Evolutionary conservation across 345 rosid genomes (phyloP).

Genomic region (Ricinus communis): DNA sequence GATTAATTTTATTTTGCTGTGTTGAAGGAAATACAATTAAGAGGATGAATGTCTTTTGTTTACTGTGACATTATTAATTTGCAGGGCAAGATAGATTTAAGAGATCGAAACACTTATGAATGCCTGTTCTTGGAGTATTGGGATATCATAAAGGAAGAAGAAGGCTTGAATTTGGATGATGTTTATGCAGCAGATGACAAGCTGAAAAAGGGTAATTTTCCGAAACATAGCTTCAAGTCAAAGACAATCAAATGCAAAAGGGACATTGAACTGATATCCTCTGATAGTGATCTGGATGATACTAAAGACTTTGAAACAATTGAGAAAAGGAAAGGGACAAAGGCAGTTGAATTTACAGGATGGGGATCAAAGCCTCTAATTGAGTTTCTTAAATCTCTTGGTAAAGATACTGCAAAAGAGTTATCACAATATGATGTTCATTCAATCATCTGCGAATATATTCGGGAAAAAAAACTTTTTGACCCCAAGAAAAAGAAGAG

Average conservation of each 20-base stretch:
- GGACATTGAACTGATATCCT: neutral
- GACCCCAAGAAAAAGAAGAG: conserved; percentile 31
- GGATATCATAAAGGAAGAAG: conserved; percentile 40
- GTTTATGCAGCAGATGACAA: conserved; percentile 25
- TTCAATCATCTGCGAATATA: conserved; percentile 35
- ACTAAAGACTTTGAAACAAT: conserved; percentile 7
- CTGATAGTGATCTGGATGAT: conserved; percentile 26
- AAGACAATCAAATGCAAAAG: conserved; percentile 1
- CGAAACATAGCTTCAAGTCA: conserved; percentile 4
- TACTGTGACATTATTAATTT: conserved; percentile 4
- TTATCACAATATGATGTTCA: conserved; percentile 36
- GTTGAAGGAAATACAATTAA: neutral
- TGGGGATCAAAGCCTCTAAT: conserved; percentile 58
- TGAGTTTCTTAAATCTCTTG: conserved; percentile 46
- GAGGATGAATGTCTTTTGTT: neutral
- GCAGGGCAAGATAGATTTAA: conserved; percentile 27
- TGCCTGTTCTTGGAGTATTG: conserved; percentile 49
- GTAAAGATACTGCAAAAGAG: conserved; percentile 40
- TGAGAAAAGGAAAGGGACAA: conserved; percentile 21
- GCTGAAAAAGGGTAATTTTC: conserved; percentile 12
- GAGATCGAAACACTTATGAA: conserved; percentile 40
- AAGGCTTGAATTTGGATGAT: conserved; percentile 41
- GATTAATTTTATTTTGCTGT: neutral
- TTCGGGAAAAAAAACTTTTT: conserved; percentile 32
- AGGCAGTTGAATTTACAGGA: conserved; percentile 33